Evolutionary conservation across 2,329 filamentous ascomycete genomes (phyloP).

Genomic region (Fusarium paranaense): DNA sequence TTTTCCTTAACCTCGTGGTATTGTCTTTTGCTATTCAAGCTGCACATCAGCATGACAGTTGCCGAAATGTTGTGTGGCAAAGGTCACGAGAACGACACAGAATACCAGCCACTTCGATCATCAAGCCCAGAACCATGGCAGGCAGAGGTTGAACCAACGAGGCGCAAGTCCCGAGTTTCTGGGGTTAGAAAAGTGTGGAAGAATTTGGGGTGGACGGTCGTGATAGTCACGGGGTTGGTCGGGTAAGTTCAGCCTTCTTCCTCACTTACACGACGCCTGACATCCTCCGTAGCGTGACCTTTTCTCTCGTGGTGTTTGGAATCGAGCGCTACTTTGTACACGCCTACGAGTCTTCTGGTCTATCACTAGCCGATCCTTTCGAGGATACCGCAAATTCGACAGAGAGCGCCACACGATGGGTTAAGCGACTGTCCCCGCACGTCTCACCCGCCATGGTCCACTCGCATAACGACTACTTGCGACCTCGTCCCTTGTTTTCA

Average conservation of each 20-base stretch:
- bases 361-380: conserved; percentile 23
- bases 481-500: conserved; percentile 70
- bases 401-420: conserved; percentile 32
- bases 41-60: background rate
- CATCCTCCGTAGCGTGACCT: conserved; percentile 4
- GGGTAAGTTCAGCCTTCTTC: conserved; percentile 16
- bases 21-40: background rate
- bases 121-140: background rate
- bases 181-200: background rate
- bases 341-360: conserved; percentile 25
- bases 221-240: conserved; percentile 5
- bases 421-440: conserved; percentile 21
- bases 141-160: background rate
- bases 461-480: conserved; percentile 78
- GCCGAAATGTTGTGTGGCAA: background rate
- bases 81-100: background rate
- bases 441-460: conserved; percentile 53
- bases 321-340: conserved; percentile 29
- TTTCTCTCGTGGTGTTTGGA: conserved; percentile 22
- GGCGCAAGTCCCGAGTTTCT: background rate
- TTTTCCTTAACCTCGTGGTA: background rate
- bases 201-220: background rate
- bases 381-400: conserved; percentile 12
- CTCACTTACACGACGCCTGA: background rate
- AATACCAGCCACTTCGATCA: background rate